A percentile compares a stretch with the other conserved stretches of the same genome.
These are phyloP conservation scores for Nepenthes mirabilis DNA, from an alignment of 148 eudicot genomes.

Conservation along the genomic window DNA sequence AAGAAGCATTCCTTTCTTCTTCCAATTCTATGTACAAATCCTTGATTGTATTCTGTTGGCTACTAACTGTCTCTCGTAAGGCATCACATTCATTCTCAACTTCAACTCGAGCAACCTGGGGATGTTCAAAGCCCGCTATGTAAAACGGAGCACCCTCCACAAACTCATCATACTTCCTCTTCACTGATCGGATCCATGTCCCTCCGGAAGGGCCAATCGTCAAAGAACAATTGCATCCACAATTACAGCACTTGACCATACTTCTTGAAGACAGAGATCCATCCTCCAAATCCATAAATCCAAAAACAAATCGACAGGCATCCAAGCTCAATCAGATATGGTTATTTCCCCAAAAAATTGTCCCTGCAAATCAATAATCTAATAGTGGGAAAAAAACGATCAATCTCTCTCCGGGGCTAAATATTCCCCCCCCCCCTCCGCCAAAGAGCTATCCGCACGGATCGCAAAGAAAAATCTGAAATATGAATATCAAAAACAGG, in stretches of 20 bases:
- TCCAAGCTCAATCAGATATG: background rate
- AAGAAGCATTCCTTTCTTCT: slow-evolving; percentile 89
- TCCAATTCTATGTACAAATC: slow-evolving; percentile 68
- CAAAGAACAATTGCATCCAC: slow-evolving; percentile 56
- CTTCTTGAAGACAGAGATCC: slow-evolving; percentile 30
- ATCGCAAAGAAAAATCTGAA: no score
- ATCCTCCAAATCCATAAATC: slow-evolving; percentile 36
- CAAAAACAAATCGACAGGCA: slow-evolving; percentile 4
- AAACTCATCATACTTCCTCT: slow-evolving; percentile 62
- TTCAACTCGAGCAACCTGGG: slow-evolving; percentile 60
- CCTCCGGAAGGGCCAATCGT: slow-evolving; percentile 30
- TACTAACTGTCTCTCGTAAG: slow-evolving; percentile 59
- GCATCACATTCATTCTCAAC: slow-evolving; percentile 62
- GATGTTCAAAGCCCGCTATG: slow-evolving; percentile 50
- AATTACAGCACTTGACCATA: slow-evolving; percentile 49
- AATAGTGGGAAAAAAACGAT: no score
- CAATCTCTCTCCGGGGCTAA: no score
- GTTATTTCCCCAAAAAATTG: no score
- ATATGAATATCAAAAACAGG: no score
- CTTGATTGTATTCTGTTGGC: slow-evolving; percentile 62
- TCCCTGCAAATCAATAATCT: no score
- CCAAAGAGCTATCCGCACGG: no score
- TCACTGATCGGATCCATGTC: slow-evolving; percentile 58
- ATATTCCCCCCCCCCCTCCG: no score
- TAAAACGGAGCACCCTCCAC: slow-evolving; percentile 28